Evolutionary conservation across 1,284 basidiomycete species (phyloP).

Genomic region (Ceratorhiza oryzae-sativae): DNA sequence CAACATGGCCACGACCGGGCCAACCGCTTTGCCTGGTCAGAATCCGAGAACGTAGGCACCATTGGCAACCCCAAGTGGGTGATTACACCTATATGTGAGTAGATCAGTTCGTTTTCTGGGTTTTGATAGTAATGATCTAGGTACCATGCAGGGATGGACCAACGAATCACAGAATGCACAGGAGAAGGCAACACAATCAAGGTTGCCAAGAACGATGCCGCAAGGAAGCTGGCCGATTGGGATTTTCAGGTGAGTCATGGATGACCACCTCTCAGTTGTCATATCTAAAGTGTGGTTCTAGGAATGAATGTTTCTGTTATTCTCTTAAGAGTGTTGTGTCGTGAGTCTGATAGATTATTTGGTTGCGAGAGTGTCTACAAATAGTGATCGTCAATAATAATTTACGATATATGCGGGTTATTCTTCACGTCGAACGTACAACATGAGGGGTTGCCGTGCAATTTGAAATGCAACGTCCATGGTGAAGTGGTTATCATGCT

Average conservation of each 20-base stretch:
- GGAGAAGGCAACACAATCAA: not conserved
- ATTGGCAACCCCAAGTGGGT: not conserved
- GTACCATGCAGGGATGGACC: no score
- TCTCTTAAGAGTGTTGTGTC: no score
- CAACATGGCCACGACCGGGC: not conserved
- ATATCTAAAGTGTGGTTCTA: not conserved
- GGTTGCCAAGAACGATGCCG: not conserved
- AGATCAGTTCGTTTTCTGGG: no score
- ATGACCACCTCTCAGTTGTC: not conserved
- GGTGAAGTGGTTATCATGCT: slow-evolving; percentile 79
- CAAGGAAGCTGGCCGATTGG: not conserved
- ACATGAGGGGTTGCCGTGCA: no score
- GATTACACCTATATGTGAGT: not conserved
- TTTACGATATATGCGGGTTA: no score
- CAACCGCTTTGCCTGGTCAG: not conserved
- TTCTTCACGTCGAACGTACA: no score
- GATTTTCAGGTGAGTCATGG: not conserved
- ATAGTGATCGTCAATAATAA: no score
- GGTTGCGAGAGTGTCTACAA: no score
- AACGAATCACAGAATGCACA: not conserved
- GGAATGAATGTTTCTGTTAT: no score
- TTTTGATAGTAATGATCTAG: no score
- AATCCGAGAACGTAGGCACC: not conserved
- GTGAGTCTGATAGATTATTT: no score
- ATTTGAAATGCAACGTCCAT: slow-evolving; percentile 57